These are phyloP conservation scores for Pseudogymnoascus sp. DNA, from an alignment of 2,329 filamentous ascomycete species.

Conservation along the genomic window DNA sequence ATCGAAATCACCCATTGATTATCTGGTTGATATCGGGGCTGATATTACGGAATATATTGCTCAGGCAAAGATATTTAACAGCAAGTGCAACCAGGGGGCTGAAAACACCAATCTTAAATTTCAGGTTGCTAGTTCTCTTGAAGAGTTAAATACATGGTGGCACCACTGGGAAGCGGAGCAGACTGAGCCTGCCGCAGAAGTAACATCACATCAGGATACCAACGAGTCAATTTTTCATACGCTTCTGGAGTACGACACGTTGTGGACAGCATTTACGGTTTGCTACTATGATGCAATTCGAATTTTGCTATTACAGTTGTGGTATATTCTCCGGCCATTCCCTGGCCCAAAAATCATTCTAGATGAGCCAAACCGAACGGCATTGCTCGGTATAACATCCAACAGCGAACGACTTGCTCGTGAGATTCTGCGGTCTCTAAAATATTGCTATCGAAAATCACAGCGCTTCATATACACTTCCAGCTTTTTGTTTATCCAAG, in stretches of 20 bases:
- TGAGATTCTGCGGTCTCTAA: slow-evolving; percentile 15
- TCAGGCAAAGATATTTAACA: background rate
- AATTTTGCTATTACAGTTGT: slow-evolving; percentile 7
- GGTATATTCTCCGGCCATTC: slow-evolving; percentile 1
- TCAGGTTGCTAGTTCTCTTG: slow-evolving; percentile 10
- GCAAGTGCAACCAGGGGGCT: background rate
- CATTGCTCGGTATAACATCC: slow-evolving; percentile 14
- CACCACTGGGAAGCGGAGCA: slow-evolving; percentile 10
- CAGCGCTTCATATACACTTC: slow-evolving; percentile 13
- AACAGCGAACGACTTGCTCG: slow-evolving; percentile 11
- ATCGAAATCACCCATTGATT: slow-evolving; percentile 15
- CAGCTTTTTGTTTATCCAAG: slow-evolving; percentile 10
- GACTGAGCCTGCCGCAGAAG: background rate
- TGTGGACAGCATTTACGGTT: slow-evolving; percentile 12
- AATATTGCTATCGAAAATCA: slow-evolving; percentile 12
- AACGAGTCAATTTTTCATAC: slow-evolving; percentile 6
- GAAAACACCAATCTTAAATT: slow-evolving; percentile 3
- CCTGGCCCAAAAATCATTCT: slow-evolving; percentile 1
- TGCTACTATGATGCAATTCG: background rate
- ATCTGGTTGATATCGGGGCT: slow-evolving; percentile 14
- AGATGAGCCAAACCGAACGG: background rate
- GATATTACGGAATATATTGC: slow-evolving; percentile 10
- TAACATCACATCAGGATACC: background rate
- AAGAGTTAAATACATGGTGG: slow-evolving; percentile 15
- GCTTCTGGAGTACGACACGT: slow-evolving; percentile 12